Evolutionary conservation across 208 protist genomes (phyloP), one percentile per base, ranked within the genome.

Genomic region (Angomonas deanei): DNA sequence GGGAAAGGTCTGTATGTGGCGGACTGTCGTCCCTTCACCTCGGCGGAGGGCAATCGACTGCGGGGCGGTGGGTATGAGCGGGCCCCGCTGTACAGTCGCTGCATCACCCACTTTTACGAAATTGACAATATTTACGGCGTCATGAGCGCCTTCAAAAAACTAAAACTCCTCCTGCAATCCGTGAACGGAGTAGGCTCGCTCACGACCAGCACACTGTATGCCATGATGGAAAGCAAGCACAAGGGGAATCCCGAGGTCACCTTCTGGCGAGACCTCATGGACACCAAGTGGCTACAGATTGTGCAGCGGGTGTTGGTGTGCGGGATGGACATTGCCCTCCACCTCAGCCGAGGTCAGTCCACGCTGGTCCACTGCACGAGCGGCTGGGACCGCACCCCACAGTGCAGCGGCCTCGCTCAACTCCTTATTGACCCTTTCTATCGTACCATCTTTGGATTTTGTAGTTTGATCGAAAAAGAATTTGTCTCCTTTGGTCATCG

Each of bases 401-500:
- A 98, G 72, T 82, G 90, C 61, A 74, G 58, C 2, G 68, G 78
- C 10, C 66, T 94, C 4, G 79, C 96, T 19, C 86, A 91, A 79
- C 55, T 99, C 0, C 60, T 97, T 23, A 53, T 98, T 0, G 97
- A 99, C 58, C 96, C 97, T 1, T 97, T 93, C 74, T 98, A 97
- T 72, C 84, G 97, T 53, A 98, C 97, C 34, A 69, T 94, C 13
- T 60, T 87, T 13, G 97, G 97, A 5, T 98, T 99, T 73, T 82
- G 80, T 60, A 68, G 88, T 3, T 70, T 99, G 15, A 78, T 99
- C 13, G 95, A 98, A 70, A 98, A 98, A 65, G 97, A 99, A 58
- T 99, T 97, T 77, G 78, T 88, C 30, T 73, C 76, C 1, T 94
- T 96, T 70, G 97, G 97, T 0, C 97, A 99, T 82, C 98, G 98